Base-by-base conservation (phyloP, 768 basidiomycete genomes). In the Sistotremastrum suecicum region DNA sequence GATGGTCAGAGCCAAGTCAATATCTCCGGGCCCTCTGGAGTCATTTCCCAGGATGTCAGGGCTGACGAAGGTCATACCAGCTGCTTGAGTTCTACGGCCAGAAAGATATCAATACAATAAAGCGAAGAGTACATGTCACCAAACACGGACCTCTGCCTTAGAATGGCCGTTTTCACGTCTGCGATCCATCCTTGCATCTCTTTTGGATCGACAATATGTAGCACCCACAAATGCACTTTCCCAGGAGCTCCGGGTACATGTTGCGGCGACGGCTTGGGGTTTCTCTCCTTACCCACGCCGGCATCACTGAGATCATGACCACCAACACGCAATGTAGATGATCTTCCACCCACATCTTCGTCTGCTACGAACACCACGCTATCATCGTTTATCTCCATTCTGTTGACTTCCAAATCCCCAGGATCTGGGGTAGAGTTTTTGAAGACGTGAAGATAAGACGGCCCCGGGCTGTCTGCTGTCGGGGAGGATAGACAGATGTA, bases 101-200 rank as follows among this genome's bases (percentile, higher is more conserved):
- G 4, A n/a, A 33, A 33, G 34, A 43, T 8, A 43, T 30, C 8
- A 10, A 41, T 20, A 41, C 9, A 9, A 41, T 41, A 9, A 41
- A 32, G 29, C 8, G 33, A 9, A 30, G 10, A n/a, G 33, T 9
- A 9, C 29, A n/a, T 8, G 33, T 64, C 66, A 20, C 67, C 63
- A 3, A 63, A 53, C 33, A 51, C 63, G 33, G 52, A 84, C 84
- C 81, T 67, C 60, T 83, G 83, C 9, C 71, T 70, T 34, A 88
- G 66, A 41, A 88, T 79, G 0, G 75, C 72, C 47, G 66, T 74
- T 60, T 87, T 88, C 53, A 88, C 81, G 28, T 70, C 68, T 4
- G 72, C 66, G 48, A 88, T 86, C 85, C 85, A 88, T 48, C 68
- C 69, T 54, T 85, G 82, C 7, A 80, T 74, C 55, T 82, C 80